A percentile compares a stretch with the other conserved stretches of the same genome.
Evolutionary conservation across 768 basidiomycete genomes (phyloP).

Genomic region (Calocybe indica): DNA sequence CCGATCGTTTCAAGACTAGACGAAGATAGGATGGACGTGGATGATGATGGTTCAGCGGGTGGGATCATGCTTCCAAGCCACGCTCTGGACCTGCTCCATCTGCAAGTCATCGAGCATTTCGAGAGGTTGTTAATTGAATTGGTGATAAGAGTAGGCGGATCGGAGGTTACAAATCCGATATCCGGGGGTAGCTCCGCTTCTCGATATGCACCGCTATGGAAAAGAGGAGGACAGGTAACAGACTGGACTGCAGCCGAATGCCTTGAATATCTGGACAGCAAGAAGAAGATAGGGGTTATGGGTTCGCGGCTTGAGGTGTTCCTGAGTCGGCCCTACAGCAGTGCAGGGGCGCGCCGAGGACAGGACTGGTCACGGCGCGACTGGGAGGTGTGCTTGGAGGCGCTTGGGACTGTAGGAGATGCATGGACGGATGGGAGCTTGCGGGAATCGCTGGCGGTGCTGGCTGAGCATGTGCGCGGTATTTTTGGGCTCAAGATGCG

Average conservation of each 20-base stretch:
- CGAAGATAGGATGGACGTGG: constrained; percentile 54
- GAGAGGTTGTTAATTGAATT: constrained; percentile 53
- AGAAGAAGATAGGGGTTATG: constrained; percentile 23
- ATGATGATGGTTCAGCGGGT: constrained; percentile 40
- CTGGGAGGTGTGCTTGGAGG: constrained; percentile 51
- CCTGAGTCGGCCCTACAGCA: constrained; percentile 39
- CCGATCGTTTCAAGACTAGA: constrained; percentile 9
- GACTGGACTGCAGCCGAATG: constrained; percentile 53
- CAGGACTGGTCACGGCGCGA: constrained; percentile 69
- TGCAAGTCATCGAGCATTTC: constrained; percentile 67
- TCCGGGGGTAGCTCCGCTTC: constrained; percentile 36
- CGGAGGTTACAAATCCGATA: constrained; percentile 23
- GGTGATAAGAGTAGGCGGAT: constrained; percentile 46
- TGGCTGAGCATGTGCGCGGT: constrained; percentile 40
- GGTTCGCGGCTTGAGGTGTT: constrained; percentile 49
- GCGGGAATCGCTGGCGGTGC: constrained; percentile 38
- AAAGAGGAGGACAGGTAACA: constrained; percentile 28
- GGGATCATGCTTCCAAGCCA: constrained; percentile 41
- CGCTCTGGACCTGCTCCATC: constrained; percentile 60
- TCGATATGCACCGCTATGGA: constrained; percentile 51
- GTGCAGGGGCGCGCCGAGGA: constrained; percentile 54
- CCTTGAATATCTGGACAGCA: constrained; percentile 48
- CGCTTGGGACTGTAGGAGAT: constrained; percentile 41
- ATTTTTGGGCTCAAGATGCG: constrained; percentile 43
- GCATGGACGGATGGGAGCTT: constrained; percentile 52